These are phyloP conservation scores for Phalaenopsis aphrodite DNA, from an alignment of 106 monocot genomes.

Conservation along the genomic window DNA sequence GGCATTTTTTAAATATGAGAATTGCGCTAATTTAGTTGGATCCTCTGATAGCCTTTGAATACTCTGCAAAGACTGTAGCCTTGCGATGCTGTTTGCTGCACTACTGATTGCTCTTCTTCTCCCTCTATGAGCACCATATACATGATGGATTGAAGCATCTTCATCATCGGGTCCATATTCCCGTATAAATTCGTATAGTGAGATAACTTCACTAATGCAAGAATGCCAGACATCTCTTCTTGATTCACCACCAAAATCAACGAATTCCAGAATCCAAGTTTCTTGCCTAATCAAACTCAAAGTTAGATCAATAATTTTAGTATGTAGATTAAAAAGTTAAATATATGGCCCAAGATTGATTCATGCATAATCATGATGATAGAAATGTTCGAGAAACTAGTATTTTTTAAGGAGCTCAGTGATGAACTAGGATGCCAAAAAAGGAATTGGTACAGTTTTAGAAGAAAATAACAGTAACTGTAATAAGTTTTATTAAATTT, in stretches of 20 bases:
- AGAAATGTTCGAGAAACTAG: not conserved
- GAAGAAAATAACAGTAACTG: not conserved
- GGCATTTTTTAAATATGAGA: constrained; percentile 67
- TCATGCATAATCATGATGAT: not conserved
- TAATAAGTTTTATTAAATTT: constrained; percentile 15
- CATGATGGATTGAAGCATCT: constrained; percentile 65
- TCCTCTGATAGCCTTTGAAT: constrained; percentile 72
- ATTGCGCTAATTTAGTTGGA: constrained; percentile 77
- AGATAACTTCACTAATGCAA: constrained; percentile 79
- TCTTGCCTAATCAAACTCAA: constrained; percentile 37
- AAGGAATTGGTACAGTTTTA: not conserved
- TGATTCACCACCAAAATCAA: constrained; percentile 92
- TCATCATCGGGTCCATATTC: constrained; percentile 78
- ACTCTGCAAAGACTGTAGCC: constrained; percentile 75
- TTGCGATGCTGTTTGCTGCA: constrained; percentile 76
- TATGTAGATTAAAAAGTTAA: not conserved
- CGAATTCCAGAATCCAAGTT: constrained; percentile 80
- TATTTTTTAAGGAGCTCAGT: not conserved
- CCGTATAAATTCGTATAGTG: constrained; percentile 61
- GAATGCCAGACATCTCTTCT: constrained; percentile 97
- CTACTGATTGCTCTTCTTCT: constrained; percentile 53
- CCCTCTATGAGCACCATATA: constrained; percentile 85
- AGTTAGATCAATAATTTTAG: constrained; percentile 9
- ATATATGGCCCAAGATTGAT: not conserved
- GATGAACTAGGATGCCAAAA: not conserved